Conservation (phyloP, 768 basidiomycete genomes). For the Boletus huronensis region DNA sequence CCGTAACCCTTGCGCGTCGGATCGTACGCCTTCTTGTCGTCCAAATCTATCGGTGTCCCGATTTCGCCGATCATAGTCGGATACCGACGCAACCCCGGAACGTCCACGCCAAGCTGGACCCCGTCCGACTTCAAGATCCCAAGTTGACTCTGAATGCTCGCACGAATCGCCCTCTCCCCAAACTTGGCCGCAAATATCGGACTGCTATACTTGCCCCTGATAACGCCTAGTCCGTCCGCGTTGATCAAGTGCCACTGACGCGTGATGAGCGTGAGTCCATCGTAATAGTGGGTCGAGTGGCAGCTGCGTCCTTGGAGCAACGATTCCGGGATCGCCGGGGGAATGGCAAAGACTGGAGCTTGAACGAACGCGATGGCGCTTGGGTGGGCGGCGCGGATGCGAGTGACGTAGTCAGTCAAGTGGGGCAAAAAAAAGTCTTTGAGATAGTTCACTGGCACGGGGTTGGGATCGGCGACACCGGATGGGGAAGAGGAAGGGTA, state of each 20-base stretch:
- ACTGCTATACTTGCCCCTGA: conserved; percentile 75
- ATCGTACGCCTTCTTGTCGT: conserved; percentile 80
- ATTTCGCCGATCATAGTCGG: conserved; percentile 96
- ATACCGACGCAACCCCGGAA: conserved; percentile 35
- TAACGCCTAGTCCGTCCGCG: conserved; percentile 88
- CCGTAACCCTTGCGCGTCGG: conserved; percentile 45
- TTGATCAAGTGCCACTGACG: conserved; percentile 95
- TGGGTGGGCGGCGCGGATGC: conserved; percentile 68
- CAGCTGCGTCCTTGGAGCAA: conserved; percentile 62
- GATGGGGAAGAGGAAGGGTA: conserved; percentile 28
- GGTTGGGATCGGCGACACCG: background rate
- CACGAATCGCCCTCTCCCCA: conserved; percentile 80
- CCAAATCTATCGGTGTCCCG: conserved; percentile 94
- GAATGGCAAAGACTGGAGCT: conserved; percentile 83
- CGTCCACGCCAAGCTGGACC: conserved; percentile 46
- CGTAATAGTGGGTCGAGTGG: conserved; percentile 89
- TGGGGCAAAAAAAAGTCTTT: conserved; percentile 79
- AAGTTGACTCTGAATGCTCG: conserved; percentile 78
- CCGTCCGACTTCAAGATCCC: conserved; percentile 75
- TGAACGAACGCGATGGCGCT: conserved; percentile 88
- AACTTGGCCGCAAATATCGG: conserved; percentile 71
- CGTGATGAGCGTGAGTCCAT: conserved; percentile 90
- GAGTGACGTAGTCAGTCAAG: conserved; percentile 49
- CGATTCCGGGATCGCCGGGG: conserved; percentile 58
- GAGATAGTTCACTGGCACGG: conserved; percentile 59